These are phyloP conservation scores for Mycena galericulata DNA, from an alignment of 768 basidiomycete species.

Conservation along the genomic window DNA sequence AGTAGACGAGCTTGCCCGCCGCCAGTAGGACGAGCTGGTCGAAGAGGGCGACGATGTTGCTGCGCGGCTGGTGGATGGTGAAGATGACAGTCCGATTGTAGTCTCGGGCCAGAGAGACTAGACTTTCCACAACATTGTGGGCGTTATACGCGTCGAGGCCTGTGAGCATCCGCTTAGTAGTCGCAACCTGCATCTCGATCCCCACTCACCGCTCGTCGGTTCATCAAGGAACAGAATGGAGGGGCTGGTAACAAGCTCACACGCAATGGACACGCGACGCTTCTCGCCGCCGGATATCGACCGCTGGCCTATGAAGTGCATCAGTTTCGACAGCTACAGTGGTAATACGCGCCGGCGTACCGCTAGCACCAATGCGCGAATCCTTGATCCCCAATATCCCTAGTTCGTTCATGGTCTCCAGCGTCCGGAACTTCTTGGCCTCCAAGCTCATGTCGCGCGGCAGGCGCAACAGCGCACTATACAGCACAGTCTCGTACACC, in stretches of 20 bases:
- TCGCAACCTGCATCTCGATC: not conserved
- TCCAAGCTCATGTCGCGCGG: constrained; percentile 95
- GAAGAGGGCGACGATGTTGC: constrained; percentile 96
- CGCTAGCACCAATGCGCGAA: constrained; percentile 88
- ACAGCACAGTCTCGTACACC: constrained; percentile 97
- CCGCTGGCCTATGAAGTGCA: constrained; percentile 68
- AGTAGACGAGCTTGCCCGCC: constrained; percentile 86
- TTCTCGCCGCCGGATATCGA: constrained; percentile 99
- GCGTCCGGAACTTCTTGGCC: constrained; percentile 94
- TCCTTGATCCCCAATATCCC: constrained; percentile 94
- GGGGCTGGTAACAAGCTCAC: constrained; percentile 97
- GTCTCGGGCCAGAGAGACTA: constrained; percentile 85
- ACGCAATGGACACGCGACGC: constrained; percentile 95
- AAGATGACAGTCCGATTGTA: constrained; percentile 97
- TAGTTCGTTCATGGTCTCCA: constrained; percentile 97
- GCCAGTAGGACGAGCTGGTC: constrained; percentile 92
- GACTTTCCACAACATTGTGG: constrained; percentile 90
- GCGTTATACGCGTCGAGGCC: constrained; percentile 97
- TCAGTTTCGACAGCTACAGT: constrained; percentile 1
- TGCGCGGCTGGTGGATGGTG: constrained; percentile 98
- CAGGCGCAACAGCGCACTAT: constrained; percentile 89
- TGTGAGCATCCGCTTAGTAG: constrained; percentile 40
- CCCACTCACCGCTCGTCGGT: constrained; percentile 88
- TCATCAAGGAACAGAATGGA: constrained; percentile 97
- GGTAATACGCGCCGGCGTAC: constrained; percentile 53